These are phyloP conservation scores for Paraconiothyrium brasiliense DNA, from an alignment of 2,329 filamentous ascomycete species.

Conservation along the genomic window DNA sequence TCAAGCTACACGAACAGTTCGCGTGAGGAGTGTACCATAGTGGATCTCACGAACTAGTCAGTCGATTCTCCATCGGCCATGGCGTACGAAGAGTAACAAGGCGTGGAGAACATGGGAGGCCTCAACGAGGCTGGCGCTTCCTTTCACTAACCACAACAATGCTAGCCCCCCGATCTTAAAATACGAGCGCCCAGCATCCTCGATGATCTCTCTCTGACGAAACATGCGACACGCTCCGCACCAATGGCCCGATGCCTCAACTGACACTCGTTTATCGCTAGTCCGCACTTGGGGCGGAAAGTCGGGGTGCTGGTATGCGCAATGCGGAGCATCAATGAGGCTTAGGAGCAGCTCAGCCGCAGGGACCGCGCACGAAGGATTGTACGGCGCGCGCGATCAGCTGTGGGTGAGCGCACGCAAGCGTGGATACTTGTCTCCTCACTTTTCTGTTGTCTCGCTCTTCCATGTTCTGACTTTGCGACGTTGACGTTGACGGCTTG, in stretches of 20 bases:
- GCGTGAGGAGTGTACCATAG: background rate
- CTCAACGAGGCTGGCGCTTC: slow-evolving; percentile 6
- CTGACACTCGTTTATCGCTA: slow-evolving; percentile 2
- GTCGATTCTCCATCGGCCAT: background rate
- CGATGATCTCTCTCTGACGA: slow-evolving; percentile 6
- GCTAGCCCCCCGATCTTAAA: slow-evolving; percentile 8
- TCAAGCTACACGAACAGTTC: background rate
- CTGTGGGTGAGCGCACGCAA: background rate
- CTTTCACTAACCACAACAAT: slow-evolving; percentile 2
- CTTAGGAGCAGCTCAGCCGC: slow-evolving; percentile 18
- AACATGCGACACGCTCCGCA: slow-evolving; percentile 6
- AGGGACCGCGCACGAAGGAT: slow-evolving; percentile 2
- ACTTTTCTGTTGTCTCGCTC: slow-evolving; percentile 2
- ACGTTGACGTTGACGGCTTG: background rate
- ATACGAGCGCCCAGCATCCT: slow-evolving; percentile 1
- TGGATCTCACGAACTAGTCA: background rate
- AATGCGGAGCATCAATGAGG: slow-evolving; percentile 15
- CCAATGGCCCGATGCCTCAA: slow-evolving; percentile 12
- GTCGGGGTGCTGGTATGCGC: slow-evolving; percentile 12
- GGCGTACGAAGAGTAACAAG: background rate
- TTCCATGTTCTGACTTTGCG: background rate
- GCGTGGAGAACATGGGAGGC: background rate
- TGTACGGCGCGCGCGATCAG: slow-evolving; percentile 1
- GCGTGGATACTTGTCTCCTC: slow-evolving; percentile 9
- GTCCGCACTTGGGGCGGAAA: slow-evolving; percentile 9